Percentiles rank a stretch among this genome's conserved stretches.
Conservation (phyloP, 345 rosid species). For the Erysimum cheiranthoides region DNA sequence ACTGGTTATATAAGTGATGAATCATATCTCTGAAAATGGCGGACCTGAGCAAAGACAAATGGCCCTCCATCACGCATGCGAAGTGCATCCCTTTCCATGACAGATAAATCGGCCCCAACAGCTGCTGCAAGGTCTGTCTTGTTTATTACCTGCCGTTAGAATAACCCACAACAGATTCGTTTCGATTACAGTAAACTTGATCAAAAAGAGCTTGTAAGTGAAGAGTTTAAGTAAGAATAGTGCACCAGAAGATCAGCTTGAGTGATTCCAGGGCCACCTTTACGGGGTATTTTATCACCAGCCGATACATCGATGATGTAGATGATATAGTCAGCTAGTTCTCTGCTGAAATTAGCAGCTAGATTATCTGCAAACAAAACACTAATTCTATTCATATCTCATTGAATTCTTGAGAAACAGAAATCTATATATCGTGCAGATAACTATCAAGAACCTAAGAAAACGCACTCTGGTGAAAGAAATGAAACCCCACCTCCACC, state of each 20-base stretch:
- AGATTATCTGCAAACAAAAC: conserved; percentile 72
- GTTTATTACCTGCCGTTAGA: conserved; percentile 71
- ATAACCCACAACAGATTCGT: conserved; percentile 10
- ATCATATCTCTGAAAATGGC: neutral
- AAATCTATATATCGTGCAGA: neutral
- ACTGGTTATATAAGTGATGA: conserved; percentile 3
- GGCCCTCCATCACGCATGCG: conserved; percentile 99
- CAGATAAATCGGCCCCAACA: conserved; percentile 81
- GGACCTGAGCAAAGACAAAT: conserved; percentile 89
- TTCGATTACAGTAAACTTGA: neutral
- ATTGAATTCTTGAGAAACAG: neutral
- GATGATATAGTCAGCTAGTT: conserved; percentile 91
- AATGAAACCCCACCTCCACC: conserved; percentile 70
- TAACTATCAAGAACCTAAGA: neutral
- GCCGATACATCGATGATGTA: conserved; percentile 94
- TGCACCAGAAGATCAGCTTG: conserved; percentile 89
- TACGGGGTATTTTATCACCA: conserved; percentile 95
- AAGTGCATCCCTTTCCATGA: conserved; percentile 90
- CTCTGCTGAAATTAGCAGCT: conserved; percentile 98
- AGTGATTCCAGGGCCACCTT: conserved; percentile 98
- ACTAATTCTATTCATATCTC: conserved; percentile 8
- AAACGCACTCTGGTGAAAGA: neutral
- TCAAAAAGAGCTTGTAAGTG: neutral
- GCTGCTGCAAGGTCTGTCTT: conserved; percentile 95
- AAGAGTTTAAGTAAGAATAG: neutral